A percentile compares a stretch with the other conserved stretches of the same genome.
These are phyloP conservation scores for Hypoxylon sp. DNA, from an alignment of 2,329 filamentous ascomycete genomes.

Conservation along the genomic window DNA sequence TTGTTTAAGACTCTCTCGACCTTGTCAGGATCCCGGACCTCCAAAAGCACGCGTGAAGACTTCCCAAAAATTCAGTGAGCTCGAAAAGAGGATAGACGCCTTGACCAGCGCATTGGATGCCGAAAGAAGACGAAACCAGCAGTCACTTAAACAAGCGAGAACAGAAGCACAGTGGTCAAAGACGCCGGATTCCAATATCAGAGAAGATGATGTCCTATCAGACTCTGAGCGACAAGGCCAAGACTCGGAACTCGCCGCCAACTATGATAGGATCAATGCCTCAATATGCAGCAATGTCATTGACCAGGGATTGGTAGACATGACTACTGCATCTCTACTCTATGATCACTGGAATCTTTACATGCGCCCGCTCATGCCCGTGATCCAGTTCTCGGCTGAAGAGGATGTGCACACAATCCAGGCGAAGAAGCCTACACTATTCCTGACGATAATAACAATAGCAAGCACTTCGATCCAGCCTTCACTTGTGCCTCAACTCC, in stretches of 20 bases:
- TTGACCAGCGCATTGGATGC: constrained; percentile 36
- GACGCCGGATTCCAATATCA: constrained; percentile 33
- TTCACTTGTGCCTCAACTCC: constrained; percentile 28
- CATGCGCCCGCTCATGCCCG: constrained; percentile 41
- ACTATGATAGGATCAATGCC: not conserved
- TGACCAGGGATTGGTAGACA: constrained; percentile 33
- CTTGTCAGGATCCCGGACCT: constrained; percentile 41
- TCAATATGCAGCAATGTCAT: constrained; percentile 15
- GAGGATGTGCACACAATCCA: constrained; percentile 26
- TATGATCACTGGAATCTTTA: constrained; percentile 36
- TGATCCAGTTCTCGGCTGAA: constrained; percentile 23
- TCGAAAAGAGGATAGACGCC: constrained; percentile 41
- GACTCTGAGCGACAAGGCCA: constrained; percentile 6
- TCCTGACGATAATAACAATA: constrained; percentile 40
- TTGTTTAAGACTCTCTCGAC: constrained; percentile 37
- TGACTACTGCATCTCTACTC: constrained; percentile 25
- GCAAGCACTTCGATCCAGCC: constrained; percentile 32
- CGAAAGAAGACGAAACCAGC: constrained; percentile 35
- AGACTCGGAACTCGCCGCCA: not conserved
- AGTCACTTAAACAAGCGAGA: constrained; percentile 20
- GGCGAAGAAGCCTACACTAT: constrained; percentile 30
- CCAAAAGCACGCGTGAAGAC: constrained; percentile 40
- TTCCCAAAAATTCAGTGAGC: constrained; percentile 40
- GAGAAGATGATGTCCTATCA: constrained; percentile 15
- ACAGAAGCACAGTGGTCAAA: constrained; percentile 30